Conservation (phyloP, 495 filamentous ascomycete species). For the Sporormia fimetaria region DNA sequence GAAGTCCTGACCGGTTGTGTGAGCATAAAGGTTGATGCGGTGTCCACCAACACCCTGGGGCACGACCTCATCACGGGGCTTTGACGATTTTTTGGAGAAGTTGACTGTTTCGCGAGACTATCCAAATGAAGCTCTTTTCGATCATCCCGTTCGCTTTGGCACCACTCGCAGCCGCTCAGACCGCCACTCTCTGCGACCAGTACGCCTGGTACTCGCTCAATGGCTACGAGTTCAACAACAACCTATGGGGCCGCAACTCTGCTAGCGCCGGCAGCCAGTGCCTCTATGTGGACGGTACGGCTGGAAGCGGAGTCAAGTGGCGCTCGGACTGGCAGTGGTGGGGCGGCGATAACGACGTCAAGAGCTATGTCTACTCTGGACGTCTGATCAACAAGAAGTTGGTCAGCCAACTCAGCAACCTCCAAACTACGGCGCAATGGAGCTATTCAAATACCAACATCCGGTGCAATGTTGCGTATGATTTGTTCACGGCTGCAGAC, state of each 20-base stretch:
- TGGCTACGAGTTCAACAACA: conserved; percentile 39
- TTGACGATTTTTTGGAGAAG: too few species aligned
- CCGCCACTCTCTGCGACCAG: conserved; percentile 33
- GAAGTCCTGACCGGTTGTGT: too few species aligned
- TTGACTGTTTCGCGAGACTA: too few species aligned
- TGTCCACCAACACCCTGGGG: too few species aligned
- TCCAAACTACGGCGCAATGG: conserved; percentile 36
- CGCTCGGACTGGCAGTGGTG: conserved; percentile 37
- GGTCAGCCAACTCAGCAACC: conserved; percentile 31
- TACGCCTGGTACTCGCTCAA: conserved; percentile 31
- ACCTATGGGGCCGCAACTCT: conserved; percentile 35
- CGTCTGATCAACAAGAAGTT: conserved; percentile 28
- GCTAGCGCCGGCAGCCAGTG: conserved; percentile 36
- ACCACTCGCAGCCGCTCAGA: too few species aligned
- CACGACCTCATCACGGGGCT: too few species aligned
- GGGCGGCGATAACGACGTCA: conserved; percentile 35
- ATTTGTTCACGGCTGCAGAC: conserved; percentile 39
- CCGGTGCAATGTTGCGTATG: conserved; percentile 39
- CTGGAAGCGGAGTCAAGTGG: conserved; percentile 31
- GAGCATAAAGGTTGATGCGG: too few species aligned
- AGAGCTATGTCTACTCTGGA: conserved; percentile 37
- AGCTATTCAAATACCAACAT: conserved; percentile 33
- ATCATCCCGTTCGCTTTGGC: too few species aligned
- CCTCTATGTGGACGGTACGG: conserved; percentile 32
- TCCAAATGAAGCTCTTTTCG: too few species aligned